Evolutionary conservation across 768 basidiomycete species (phyloP).

Genomic region (Tephrocybe sp.): DNA sequence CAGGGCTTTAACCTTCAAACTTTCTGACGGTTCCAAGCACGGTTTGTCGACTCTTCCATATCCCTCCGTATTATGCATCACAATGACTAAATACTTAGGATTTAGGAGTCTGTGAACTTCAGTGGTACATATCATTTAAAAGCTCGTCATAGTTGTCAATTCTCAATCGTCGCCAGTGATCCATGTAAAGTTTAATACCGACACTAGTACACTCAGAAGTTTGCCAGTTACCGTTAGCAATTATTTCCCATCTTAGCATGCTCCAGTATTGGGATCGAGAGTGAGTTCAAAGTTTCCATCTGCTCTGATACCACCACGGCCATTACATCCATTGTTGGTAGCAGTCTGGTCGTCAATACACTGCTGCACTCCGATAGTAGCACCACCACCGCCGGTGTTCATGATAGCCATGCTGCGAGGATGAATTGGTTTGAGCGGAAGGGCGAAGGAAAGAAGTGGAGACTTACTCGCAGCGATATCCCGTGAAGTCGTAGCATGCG

Average conservation of each 20-base stretch:
- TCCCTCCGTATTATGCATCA: background rate
- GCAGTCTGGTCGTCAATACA: slow-evolving; percentile 1
- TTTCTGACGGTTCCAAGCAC: background rate
- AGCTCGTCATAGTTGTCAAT: no score
- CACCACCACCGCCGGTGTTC: background rate
- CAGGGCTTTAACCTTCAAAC: background rate
- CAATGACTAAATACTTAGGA: background rate
- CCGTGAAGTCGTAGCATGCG: background rate
- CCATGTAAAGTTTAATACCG: no score
- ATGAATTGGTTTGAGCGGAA: background rate
- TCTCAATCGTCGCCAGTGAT: no score
- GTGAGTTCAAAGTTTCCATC: background rate
- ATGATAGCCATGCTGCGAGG: background rate
- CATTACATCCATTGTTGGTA: background rate
- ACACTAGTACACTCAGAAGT: no score
- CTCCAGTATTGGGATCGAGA: background rate
- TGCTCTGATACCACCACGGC: background rate
- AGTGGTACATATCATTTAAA: no score
- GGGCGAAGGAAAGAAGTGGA: background rate
- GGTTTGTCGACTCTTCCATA: background rate
- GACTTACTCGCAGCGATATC: background rate
- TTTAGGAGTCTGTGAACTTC: no score
- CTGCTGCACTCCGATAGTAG: background rate
- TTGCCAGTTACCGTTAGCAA: no score
- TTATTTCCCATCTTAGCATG: no score